Conservation (phyloP, 257 asterid genomes). For the Ballota nigra region DNA sequence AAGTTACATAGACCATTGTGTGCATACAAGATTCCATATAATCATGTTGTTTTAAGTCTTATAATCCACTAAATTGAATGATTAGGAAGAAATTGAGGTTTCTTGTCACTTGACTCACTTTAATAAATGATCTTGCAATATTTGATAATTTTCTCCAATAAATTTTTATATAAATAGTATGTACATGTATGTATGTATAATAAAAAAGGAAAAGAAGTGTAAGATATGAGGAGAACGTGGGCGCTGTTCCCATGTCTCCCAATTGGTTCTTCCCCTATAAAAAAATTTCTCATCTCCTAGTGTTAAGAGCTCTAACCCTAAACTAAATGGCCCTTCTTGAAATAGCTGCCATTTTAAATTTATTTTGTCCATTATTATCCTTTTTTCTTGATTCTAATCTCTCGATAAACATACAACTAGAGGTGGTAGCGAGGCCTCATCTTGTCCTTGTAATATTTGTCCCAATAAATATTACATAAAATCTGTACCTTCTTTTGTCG, state of each 20-base stretch:
- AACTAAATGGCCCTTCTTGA: conserved; percentile 46
- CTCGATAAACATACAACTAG: conserved; percentile 25
- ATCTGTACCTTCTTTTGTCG: conserved; percentile 21
- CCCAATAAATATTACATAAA: not conserved
- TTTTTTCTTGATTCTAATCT: conserved; percentile 28
- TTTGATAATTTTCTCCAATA: not conserved
- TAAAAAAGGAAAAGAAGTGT: conserved; percentile 5
- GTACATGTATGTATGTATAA: not conserved
- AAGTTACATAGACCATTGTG: no score
- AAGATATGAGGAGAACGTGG: conserved; percentile 83
- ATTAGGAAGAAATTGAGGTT: not conserved
- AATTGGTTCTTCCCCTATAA: conserved; percentile 33
- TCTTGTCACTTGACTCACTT: not conserved
- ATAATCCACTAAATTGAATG: not conserved
- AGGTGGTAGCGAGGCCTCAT: conserved; percentile 28
- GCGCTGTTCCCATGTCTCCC: conserved; percentile 73
- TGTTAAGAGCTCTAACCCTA: conserved; percentile 63
- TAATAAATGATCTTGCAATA: not conserved
- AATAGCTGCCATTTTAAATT: conserved; percentile 32
- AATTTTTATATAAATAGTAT: not conserved
- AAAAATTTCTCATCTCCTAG: conserved; percentile 59
- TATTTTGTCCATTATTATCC: not conserved
- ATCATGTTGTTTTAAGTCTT: no score
- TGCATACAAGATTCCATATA: no score
- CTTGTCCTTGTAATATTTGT: conserved; percentile 33